phyloP scores from a whole-genome alignment of 768 basidiomycete species.

The Auricularia cornea region DNA sequence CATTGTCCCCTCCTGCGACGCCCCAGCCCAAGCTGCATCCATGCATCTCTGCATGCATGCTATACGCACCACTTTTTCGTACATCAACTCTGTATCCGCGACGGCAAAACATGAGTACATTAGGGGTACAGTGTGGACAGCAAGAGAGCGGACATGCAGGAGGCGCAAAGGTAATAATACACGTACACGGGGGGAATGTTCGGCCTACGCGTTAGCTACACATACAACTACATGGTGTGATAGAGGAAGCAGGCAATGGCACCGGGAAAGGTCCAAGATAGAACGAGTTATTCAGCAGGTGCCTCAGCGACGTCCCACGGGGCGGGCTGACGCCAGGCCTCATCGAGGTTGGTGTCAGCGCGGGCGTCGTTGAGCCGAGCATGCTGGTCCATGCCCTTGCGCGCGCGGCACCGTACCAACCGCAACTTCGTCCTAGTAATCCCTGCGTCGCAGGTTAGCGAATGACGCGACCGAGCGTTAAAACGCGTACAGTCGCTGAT shows the following conservation, averaged over 20 bases:
- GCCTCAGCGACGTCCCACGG: slow-evolving; percentile 32
- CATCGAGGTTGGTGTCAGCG: slow-evolving; percentile 71
- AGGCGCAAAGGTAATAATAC: background rate
- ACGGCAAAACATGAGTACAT: background rate
- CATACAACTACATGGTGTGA: background rate
- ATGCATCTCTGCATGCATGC: no score
- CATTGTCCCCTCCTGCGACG: no score
- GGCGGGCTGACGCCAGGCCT: slow-evolving; percentile 59
- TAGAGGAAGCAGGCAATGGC: background rate
- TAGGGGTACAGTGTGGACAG: background rate
- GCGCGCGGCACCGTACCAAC: slow-evolving; percentile 61
- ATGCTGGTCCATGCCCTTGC: slow-evolving; percentile 67
- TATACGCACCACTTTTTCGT: no score
- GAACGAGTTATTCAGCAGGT: background rate
- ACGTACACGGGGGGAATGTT: background rate
- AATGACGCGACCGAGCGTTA: slow-evolving; percentile 3
- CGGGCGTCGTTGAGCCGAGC: slow-evolving; percentile 70
- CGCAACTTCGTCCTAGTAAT: slow-evolving; percentile 80
- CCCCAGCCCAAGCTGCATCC: no score
- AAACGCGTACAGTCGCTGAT: slow-evolving; percentile 60
- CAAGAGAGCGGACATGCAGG: background rate
- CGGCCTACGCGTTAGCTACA: no score
- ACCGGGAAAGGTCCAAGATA: no score
- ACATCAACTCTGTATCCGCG: no score
- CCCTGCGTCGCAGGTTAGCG: slow-evolving; percentile 36